Evolutionary conservation across 805 yeast species (phyloP).

Genomic region (Starmerella vaccinii): DNA sequence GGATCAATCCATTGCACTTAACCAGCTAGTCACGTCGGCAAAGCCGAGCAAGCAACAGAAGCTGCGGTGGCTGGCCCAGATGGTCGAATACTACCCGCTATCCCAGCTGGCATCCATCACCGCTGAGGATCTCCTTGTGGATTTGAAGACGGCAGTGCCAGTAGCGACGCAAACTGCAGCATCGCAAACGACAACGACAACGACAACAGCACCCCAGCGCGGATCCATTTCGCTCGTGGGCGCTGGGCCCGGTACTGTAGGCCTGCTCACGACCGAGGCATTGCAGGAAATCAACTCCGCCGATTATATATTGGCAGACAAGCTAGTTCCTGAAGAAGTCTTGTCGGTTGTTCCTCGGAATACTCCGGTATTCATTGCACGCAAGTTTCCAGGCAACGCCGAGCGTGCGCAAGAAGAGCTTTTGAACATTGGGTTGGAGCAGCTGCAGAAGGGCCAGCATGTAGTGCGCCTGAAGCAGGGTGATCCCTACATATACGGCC

Average conservation of each 20-base stretch:
- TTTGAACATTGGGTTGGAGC: conserved; percentile 57
- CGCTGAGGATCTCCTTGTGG: conserved; percentile 45
- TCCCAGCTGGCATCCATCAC: conserved; percentile 49
- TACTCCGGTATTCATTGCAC: conserved; percentile 73
- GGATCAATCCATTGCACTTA: conserved; percentile 48
- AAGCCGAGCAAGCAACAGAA: conserved; percentile 33
- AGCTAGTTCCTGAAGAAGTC: conserved; percentile 82
- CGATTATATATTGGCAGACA: conserved; percentile 79
- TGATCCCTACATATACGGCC: conserved; percentile 90
- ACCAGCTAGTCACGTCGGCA: conserved; percentile 45
- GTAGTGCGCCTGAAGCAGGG: conserved; percentile 92
- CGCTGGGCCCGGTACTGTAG: conserved; percentile 84
- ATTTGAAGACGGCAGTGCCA: background rate
- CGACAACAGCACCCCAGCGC: conserved; percentile 17
- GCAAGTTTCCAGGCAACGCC: conserved; percentile 94
- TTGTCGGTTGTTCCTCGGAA: conserved; percentile 67
- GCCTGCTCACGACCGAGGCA: conserved; percentile 77
- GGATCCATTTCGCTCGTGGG: conserved; percentile 80
- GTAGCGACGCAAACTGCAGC: no score
- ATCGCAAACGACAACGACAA: no score
- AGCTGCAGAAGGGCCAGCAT: conserved; percentile 52
- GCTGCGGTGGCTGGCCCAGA: conserved; percentile 76
- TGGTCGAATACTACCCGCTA: conserved; percentile 84
- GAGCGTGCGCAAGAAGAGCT: conserved; percentile 85
- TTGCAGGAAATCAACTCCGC: conserved; percentile 69